phyloP scores from a whole-genome alignment of 2,329 filamentous ascomycete genomes.

The Microsporum ferrugineum region DNA sequence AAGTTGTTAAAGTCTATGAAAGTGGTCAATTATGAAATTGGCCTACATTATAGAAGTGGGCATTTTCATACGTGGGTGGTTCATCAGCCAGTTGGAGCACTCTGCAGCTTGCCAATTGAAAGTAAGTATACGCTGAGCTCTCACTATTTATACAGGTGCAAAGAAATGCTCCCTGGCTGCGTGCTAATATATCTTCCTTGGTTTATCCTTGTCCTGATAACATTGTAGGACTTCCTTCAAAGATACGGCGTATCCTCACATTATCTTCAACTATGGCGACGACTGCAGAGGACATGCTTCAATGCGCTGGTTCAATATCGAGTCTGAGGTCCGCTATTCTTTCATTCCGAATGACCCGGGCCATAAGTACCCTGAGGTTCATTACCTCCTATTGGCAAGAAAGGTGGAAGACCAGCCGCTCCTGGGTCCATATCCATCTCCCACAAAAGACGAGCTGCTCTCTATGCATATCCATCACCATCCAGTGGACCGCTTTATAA shows the following conservation, averaged over 20 bases:
- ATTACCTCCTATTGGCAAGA: neutral
- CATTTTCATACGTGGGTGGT: too few species aligned
- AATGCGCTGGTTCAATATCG: neutral
- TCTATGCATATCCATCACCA: neutral
- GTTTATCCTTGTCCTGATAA: neutral
- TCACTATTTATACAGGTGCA: neutral
- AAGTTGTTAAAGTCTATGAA: too few species aligned
- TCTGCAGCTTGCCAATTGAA: too few species aligned
- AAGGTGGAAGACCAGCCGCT: neutral
- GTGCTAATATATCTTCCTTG: neutral
- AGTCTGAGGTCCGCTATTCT: neutral
- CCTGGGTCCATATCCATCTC: neutral
- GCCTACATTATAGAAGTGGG: too few species aligned
- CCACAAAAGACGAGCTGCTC: neutral
- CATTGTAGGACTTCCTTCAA: neutral
- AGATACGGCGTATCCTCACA: neutral
- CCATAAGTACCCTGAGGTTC: neutral
- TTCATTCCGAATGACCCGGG: slow-evolving; percentile 5
- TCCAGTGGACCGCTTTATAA: neutral
- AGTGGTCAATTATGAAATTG: too few species aligned
- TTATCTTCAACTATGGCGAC: neutral
- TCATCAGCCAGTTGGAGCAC: too few species aligned
- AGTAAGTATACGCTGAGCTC: neutral
- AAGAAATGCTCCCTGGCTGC: neutral
- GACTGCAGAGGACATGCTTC: slow-evolving; percentile 4